Percentiles rank a stretch among this genome's conserved stretches.
phyloP scores from a whole-genome alignment of 306 rosid genomes.

The Hippophae tibetana region DNA sequence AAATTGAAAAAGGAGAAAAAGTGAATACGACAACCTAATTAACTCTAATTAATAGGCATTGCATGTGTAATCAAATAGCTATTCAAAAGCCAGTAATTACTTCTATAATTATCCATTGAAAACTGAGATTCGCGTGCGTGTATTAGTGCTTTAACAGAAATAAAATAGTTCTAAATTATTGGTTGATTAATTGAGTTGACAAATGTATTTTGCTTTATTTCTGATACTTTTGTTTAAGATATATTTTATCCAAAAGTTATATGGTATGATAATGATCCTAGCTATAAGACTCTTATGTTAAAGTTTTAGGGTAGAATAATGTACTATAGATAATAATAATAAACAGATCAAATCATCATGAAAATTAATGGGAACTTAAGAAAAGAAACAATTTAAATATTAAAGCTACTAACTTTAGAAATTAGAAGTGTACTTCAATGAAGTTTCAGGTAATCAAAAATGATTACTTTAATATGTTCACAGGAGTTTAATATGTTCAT shows the following conservation, averaged over 20 bases:
- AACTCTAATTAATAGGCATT: neutral
- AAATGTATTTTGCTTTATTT: constrained; percentile 1
- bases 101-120: constrained; percentile 42
- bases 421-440: constrained; percentile 28
- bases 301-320: constrained; percentile 14
- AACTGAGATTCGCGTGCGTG: constrained; percentile 48
- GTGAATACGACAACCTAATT: neutral
- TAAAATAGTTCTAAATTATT: constrained; percentile 14
- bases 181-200: constrained; percentile 32
- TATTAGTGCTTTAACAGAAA: constrained; percentile 16
- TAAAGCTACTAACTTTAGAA: constrained; percentile 25
- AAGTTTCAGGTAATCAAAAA: constrained; percentile 24
- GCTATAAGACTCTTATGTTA: constrained; percentile 15
- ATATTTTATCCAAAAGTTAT: constrained; percentile 38
- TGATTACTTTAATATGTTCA: constrained; percentile 14
- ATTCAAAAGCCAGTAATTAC: constrained; percentile 21
- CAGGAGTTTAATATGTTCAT: constrained; percentile 14
- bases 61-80: constrained; percentile 13
- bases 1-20: constrained; percentile 2
- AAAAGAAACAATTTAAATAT: constrained; percentile 14
- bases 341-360: constrained; percentile 40
- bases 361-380: constrained; percentile 41
- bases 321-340: constrained; percentile 20
- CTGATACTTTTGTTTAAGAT: constrained; percentile 28
- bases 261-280: constrained; percentile 19